Conservation (phyloP, 2,329 filamentous ascomycete species). For the Zasmidium cellare region DNA sequence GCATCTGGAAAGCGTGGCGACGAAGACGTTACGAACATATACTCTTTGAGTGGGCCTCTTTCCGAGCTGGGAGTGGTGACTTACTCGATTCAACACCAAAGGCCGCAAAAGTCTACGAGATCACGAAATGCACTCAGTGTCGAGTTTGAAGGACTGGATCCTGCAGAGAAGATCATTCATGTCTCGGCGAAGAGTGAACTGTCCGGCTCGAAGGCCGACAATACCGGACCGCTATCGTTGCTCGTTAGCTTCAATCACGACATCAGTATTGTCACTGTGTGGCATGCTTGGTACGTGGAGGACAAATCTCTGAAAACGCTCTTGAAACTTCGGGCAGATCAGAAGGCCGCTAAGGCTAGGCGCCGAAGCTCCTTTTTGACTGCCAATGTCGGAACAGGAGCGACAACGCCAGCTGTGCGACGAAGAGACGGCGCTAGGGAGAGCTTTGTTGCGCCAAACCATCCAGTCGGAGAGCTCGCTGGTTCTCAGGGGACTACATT, state of each 20-base stretch:
- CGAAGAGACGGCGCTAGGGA: slow-evolving; percentile 69
- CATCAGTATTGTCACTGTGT: slow-evolving; percentile 76
- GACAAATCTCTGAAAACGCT: slow-evolving; percentile 57
- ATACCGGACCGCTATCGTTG: slow-evolving; percentile 59
- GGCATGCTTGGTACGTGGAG: slow-evolving; percentile 76
- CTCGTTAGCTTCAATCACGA: slow-evolving; percentile 80
- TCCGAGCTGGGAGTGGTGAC: slow-evolving; percentile 77
- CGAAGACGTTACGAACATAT: slow-evolving; percentile 69
- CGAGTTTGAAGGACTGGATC: slow-evolving; percentile 65
- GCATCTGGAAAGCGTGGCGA: slow-evolving; percentile 15
- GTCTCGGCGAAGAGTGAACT: slow-evolving; percentile 68
- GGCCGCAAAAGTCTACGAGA: slow-evolving; percentile 24
- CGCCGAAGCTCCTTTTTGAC: slow-evolving; percentile 64
- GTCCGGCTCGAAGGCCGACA: slow-evolving; percentile 40
- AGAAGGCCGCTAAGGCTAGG: slow-evolving; percentile 52
- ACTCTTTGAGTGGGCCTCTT: slow-evolving; percentile 82
- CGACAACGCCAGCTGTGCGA: slow-evolving; percentile 69
- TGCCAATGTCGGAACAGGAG: slow-evolving; percentile 64
- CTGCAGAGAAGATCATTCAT: slow-evolving; percentile 80
- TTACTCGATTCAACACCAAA: slow-evolving; percentile 29
- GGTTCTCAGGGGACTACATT: slow-evolving; percentile 20
- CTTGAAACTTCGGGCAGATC: slow-evolving; percentile 40
- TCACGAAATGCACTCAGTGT: slow-evolving; percentile 36
- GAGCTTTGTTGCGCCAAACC: slow-evolving; percentile 64
- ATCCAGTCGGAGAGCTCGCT: slow-evolving; percentile 29